Evolutionary conservation across 768 basidiomycete genomes (phyloP).

Genomic region (Russula sp.): DNA sequence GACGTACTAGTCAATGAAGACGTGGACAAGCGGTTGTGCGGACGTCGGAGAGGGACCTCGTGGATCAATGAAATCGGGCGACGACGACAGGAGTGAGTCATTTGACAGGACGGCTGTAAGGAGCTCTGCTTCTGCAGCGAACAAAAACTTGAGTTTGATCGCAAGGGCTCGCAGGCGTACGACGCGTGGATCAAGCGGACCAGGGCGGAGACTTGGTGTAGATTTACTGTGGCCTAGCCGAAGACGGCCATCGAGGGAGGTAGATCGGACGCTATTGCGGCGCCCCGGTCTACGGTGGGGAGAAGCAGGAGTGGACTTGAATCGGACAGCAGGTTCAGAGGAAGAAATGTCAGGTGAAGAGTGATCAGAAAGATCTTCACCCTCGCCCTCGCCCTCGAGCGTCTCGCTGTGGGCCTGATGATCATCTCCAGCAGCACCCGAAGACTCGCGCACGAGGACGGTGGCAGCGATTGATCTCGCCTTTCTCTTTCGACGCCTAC

Average conservation of each 20-base stretch:
- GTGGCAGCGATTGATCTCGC: slow-evolving; percentile 18
- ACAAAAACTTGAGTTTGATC: slow-evolving; percentile 47
- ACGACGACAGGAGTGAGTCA: slow-evolving; percentile 22
- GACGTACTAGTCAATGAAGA: slow-evolving; percentile 56
- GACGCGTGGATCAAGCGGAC: slow-evolving; percentile 40
- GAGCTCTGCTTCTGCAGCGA: slow-evolving; percentile 41
- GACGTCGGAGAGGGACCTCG: slow-evolving; percentile 30
- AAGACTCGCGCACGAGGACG: slow-evolving; percentile 9
- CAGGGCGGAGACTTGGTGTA: slow-evolving; percentile 37
- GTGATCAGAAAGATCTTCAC: slow-evolving; percentile 23
- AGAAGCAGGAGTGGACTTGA: slow-evolving; percentile 28
- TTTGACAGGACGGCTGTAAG: slow-evolving; percentile 28
- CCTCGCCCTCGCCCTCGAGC: slow-evolving; percentile 12
- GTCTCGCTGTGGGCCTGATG: slow-evolving; percentile 16
- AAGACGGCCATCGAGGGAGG: slow-evolving; percentile 23
- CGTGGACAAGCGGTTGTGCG: slow-evolving; percentile 31
- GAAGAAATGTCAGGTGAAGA: slow-evolving; percentile 26
- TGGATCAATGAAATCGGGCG: slow-evolving; percentile 31
- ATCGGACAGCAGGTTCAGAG: slow-evolving; percentile 23
- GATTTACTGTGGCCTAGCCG: slow-evolving; percentile 40
- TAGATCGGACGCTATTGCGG: slow-evolving; percentile 18
- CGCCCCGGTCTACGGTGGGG: not conserved
- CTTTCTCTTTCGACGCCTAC: slow-evolving; percentile 31
- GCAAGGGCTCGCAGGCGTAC: slow-evolving; percentile 48
- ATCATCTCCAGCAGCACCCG: not conserved